These are phyloP conservation scores for Candida ficus DNA, from an alignment of 805 yeast genomes.

Conservation along the genomic window DNA sequence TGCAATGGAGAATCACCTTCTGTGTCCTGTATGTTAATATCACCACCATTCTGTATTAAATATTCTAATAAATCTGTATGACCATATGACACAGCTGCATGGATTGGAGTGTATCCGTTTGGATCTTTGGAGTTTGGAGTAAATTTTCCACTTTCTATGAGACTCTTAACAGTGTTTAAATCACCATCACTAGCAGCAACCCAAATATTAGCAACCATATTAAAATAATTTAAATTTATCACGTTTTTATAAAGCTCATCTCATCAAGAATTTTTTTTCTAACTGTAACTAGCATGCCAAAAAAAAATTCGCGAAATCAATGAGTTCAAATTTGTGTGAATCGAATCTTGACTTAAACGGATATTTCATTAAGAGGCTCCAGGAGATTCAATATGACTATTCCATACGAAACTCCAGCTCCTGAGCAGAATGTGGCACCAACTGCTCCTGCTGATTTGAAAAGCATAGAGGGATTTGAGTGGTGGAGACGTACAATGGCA, in stretches of 20 bases:
- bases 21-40: slow-evolving; percentile 72
- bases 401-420: slow-evolving; percentile 1
- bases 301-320: background rate
- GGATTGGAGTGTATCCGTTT: slow-evolving; percentile 94
- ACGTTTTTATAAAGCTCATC: slow-evolving; percentile 1
- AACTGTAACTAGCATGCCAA: no score
- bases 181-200: slow-evolving; percentile 90
- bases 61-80: slow-evolving; percentile 61
- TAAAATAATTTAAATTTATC: background rate
- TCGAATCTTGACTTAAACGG: no score
- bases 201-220: slow-evolving; percentile 64
- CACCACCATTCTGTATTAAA: slow-evolving; percentile 60
- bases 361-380: no score
- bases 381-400: no score
- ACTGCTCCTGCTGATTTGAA: slow-evolving; percentile 11
- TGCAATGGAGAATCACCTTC: slow-evolving; percentile 97
- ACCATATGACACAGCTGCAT: slow-evolving; percentile 95
- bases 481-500: slow-evolving; percentile 75
- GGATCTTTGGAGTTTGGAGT: slow-evolving; percentile 77
- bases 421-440: slow-evolving; percentile 6
- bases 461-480: slow-evolving; percentile 49
- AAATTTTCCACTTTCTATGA: slow-evolving; percentile 44
- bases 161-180: slow-evolving; percentile 48
- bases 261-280: slow-evolving; percentile 1
- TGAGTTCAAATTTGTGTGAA: no score